These are phyloP conservation scores for Pythium myriotylum DNA, from an alignment of 352 stramenopile species.

Conservation along the genomic window DNA sequence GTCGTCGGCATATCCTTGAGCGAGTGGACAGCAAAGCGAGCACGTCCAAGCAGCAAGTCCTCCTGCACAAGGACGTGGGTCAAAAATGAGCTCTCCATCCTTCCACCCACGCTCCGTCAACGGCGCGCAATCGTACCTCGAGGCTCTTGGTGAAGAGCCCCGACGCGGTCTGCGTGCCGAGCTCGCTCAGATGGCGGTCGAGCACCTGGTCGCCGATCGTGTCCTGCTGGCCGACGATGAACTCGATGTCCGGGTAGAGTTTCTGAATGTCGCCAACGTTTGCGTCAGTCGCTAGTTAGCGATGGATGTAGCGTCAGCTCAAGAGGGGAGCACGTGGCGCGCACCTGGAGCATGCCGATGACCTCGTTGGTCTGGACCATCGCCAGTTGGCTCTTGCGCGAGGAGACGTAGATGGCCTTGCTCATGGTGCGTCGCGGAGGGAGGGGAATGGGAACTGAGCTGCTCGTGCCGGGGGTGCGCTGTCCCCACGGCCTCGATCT, in stretches of 20 bases:
- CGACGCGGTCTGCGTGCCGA: constrained; percentile 67
- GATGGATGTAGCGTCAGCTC: no score
- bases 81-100: no score
- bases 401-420: constrained; percentile 81
- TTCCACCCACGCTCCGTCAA: no score
- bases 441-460: background rate
- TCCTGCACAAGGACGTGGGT: constrained; percentile 33
- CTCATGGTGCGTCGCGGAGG: constrained; percentile 18
- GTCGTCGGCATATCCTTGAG: constrained; percentile 90
- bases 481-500: no score
- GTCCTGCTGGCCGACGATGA: constrained; percentile 81
- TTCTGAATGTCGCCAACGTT: constrained; percentile 26
- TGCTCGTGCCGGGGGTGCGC: background rate
- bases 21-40: constrained; percentile 87
- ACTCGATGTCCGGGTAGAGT: constrained; percentile 62
- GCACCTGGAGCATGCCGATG: constrained; percentile 72
- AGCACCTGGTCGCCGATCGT: constrained; percentile 83
- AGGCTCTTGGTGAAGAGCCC: constrained; percentile 91
- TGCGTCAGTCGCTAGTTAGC: no score
- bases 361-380: constrained; percentile 89
- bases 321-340: no score
- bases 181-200: constrained; percentile 72
- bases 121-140: no score
- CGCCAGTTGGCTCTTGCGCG: constrained; percentile 86
- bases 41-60: constrained; percentile 59